phyloP scores from a whole-genome alignment of 2,329 filamentous ascomycete species.

The Aspergillus thermomutatus region DNA sequence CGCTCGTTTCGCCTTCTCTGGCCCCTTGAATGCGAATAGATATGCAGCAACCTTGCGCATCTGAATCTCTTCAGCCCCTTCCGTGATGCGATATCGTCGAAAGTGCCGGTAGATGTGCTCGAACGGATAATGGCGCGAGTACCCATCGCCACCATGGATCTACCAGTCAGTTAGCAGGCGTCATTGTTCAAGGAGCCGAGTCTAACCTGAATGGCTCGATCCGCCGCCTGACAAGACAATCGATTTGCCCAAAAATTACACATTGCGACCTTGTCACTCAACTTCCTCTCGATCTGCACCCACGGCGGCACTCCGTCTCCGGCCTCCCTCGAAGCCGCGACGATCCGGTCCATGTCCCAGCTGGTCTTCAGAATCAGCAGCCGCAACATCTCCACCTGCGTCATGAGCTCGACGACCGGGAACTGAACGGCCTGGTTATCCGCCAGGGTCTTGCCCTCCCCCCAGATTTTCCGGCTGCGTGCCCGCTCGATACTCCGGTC shows the following conservation, averaged over 20 bases:
- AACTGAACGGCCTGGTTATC: conserved; percentile 63
- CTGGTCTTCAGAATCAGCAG: conserved; percentile 61
- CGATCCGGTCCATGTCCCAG: conserved; percentile 55
- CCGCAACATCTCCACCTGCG: conserved; percentile 61
- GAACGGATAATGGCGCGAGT: conserved; percentile 57
- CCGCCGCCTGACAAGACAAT: conserved; percentile 58
- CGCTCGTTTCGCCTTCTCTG: conserved; percentile 5
- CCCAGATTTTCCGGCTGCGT: conserved; percentile 43
- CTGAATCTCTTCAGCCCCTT: conserved; percentile 64
- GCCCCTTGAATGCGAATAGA: conserved; percentile 49
- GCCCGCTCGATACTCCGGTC: conserved; percentile 57
- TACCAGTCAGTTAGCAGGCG: conserved; percentile 2
- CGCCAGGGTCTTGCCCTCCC: conserved; percentile 19
- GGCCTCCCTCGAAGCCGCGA: conserved; percentile 28
- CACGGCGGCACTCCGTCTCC: conserved; percentile 32
- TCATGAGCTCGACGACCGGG: conserved; percentile 60
- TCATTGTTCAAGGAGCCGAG: not conserved
- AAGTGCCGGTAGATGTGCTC: conserved; percentile 66
- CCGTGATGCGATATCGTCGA: conserved; percentile 60
- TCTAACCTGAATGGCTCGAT: conserved; percentile 57
- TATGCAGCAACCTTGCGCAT: conserved; percentile 63
- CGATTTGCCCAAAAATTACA: conserved; percentile 65
- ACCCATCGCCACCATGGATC: conserved; percentile 58
- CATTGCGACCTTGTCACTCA: conserved; percentile 63
- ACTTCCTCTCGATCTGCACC: conserved; percentile 54